These are phyloP conservation scores for Cymbidium sinense DNA, from an alignment of 106 monocot species.

Conservation along the genomic window DNA sequence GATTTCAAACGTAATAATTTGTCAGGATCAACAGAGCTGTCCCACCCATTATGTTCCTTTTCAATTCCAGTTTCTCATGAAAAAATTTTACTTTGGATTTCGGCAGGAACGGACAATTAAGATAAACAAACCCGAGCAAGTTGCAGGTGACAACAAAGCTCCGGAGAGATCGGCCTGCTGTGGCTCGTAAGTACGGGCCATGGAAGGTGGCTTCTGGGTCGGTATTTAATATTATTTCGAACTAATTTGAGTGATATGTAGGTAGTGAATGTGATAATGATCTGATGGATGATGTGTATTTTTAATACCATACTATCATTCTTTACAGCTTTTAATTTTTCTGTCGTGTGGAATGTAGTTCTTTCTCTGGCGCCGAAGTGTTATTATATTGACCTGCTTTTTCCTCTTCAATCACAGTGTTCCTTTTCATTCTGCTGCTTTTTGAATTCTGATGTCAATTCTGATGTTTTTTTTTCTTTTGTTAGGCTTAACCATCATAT, in stretches of 20 bases:
- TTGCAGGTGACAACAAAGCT: conserved; percentile 32
- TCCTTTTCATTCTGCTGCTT: not conserved
- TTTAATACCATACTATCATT: not conserved
- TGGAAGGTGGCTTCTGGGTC: not conserved
- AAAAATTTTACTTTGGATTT: not conserved
- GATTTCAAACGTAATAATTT: too few relatives aligned
- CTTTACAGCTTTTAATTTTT: conserved; percentile 1
- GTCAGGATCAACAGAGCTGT: not conserved
- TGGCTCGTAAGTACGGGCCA: conserved; percentile 16
- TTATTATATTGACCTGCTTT: not conserved
- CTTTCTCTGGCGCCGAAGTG: not conserved
- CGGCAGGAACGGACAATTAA: conserved; percentile 63
- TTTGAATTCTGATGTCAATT: not conserved
- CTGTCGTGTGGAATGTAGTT: conserved; percentile 1
- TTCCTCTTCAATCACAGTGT: not conserved
- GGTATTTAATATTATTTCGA: not conserved
- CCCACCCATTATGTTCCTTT: not conserved
- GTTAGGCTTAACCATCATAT: not conserved
- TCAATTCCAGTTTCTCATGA: too few relatives aligned
- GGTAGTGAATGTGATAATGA: conserved; percentile 17
- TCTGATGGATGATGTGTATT: not conserved
- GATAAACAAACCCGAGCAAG: conserved; percentile 62
- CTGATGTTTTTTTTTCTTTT: not conserved
- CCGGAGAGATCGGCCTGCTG: conserved; percentile 51
- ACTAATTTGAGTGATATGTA: conserved; percentile 18